A percentile compares a stretch with the other conserved stretches of the same genome.
Conservation (phyloP, 2,329 filamentous ascomycete species). For the Paramyrothecium roridum region DNA sequence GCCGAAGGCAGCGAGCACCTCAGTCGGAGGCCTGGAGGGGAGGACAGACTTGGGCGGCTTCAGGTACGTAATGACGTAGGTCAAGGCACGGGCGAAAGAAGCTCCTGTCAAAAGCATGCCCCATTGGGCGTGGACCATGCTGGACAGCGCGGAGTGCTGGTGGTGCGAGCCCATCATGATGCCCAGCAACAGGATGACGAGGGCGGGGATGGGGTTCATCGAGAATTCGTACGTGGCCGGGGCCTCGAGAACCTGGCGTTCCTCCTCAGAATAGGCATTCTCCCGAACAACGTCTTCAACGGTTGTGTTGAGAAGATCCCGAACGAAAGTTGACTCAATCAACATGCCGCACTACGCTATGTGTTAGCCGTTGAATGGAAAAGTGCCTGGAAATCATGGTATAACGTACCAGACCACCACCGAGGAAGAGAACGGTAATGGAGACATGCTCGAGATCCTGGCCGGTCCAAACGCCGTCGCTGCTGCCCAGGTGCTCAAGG, state of each 20-base stretch:
- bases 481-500: slow-evolving; percentile 78
- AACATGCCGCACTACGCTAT: slow-evolving; percentile 69
- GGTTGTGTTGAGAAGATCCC: slow-evolving; percentile 61
- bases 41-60: slow-evolving; percentile 76
- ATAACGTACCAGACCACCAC: slow-evolving; percentile 73
- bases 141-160: slow-evolving; percentile 77
- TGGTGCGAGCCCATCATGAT: slow-evolving; percentile 96
- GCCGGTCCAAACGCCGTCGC: slow-evolving; percentile 68
- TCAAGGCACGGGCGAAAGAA: slow-evolving; percentile 72
- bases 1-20: slow-evolving; percentile 84
- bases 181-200: slow-evolving; percentile 83
- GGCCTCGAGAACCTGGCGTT: slow-evolving; percentile 45
- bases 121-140: slow-evolving; percentile 94
- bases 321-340: slow-evolving; percentile 70
- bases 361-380: neutral
- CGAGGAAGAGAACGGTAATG: slow-evolving; percentile 91
- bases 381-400: neutral
- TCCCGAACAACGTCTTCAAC: slow-evolving; percentile 32
- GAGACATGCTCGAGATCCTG: slow-evolving; percentile 88
- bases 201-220: slow-evolving; percentile 81
- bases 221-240: slow-evolving; percentile 72
- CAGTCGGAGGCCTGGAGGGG: slow-evolving; percentile 82
- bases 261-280: slow-evolving; percentile 36
- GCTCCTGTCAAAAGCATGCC: slow-evolving; percentile 80
- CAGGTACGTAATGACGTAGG: slow-evolving; percentile 77